A percentile compares a stretch with the other conserved stretches of the same genome.
Evolutionary conservation across 2,329 filamentous ascomycete genomes (phyloP).

Genomic region (Exophiala viscosa): DNA sequence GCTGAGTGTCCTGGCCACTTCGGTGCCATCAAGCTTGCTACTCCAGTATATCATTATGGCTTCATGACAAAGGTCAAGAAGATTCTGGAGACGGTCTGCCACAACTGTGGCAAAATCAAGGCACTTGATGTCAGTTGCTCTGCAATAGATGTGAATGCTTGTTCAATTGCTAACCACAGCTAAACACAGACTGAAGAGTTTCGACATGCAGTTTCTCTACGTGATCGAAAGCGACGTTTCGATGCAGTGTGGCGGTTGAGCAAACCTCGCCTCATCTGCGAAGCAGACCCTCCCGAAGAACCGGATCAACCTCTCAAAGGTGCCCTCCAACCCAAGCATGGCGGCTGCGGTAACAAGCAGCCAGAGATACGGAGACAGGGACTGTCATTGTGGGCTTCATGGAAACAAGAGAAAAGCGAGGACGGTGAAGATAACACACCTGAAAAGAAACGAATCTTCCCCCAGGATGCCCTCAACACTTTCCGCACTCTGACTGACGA

Average conservation of each 20-base stretch:
- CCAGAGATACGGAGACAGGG: slow-evolving; percentile 85
- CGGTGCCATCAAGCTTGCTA: slow-evolving; percentile 95
- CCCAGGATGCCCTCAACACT: slow-evolving; percentile 78
- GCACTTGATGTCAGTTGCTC: slow-evolving; percentile 92
- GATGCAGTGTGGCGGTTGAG: slow-evolving; percentile 87
- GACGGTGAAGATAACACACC: slow-evolving; percentile 68
- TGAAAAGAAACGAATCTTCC: slow-evolving; percentile 78
- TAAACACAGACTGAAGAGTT: slow-evolving; percentile 52
- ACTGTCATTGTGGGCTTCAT: slow-evolving; percentile 73
- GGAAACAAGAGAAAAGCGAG: slow-evolving; percentile 66
- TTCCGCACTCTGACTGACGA: slow-evolving; percentile 79
- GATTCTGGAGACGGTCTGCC: slow-evolving; percentile 96
- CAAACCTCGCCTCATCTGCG: slow-evolving; percentile 81
- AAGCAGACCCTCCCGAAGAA: slow-evolving; percentile 67
- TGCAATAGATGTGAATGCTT: slow-evolving; percentile 30
- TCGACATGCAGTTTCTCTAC: slow-evolving; percentile 71
- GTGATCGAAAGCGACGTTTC: slow-evolving; percentile 93
- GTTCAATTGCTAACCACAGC: slow-evolving; percentile 36
- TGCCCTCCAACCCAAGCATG: slow-evolving; percentile 57
- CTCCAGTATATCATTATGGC: slow-evolving; percentile 90
- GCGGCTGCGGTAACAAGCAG: slow-evolving; percentile 88
- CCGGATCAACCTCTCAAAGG: slow-evolving; percentile 65
- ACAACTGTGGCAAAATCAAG: slow-evolving; percentile 97
- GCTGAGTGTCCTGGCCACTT: slow-evolving; percentile 96
- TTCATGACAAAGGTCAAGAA: slow-evolving; percentile 99